These are phyloP conservation scores for Trichoderma sp. DNA, from an alignment of 2,329 filamentous ascomycete genomes.

Conservation along the genomic window DNA sequence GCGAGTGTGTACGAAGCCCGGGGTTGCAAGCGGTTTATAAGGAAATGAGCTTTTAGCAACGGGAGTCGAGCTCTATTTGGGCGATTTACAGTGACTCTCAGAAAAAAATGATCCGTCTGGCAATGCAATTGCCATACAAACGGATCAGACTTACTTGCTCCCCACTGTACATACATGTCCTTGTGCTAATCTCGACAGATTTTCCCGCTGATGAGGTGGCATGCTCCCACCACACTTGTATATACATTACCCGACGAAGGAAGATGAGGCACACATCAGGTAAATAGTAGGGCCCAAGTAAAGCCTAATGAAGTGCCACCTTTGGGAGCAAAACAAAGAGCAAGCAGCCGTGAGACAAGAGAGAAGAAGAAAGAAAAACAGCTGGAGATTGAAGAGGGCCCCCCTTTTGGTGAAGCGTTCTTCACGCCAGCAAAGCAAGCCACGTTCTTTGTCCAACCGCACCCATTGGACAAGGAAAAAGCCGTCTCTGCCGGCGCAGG, in stretches of 20 bases:
- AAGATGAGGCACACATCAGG: neutral
- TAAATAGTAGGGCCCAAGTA: neutral
- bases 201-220: neutral
- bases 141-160: too few relatives aligned
- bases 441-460: slow-evolving; percentile 26
- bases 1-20: neutral
- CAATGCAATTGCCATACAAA: too few relatives aligned
- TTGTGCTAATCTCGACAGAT: neutral
- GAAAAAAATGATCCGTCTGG: too few relatives aligned
- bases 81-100: too few relatives aligned
- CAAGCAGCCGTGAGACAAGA: neutral
- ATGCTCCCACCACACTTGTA: slow-evolving; percentile 3
- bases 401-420: neutral
- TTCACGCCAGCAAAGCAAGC: slow-evolving; percentile 13
- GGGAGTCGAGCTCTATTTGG: too few relatives aligned
- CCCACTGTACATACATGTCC: neutral
- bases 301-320: slow-evolving; percentile 13
- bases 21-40: neutral
- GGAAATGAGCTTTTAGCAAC: neutral
- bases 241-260: slow-evolving; percentile 10
- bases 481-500: slow-evolving; percentile 2
- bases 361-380: neutral
- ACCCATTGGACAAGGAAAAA: slow-evolving; percentile 23
- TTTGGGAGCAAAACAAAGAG: neutral
- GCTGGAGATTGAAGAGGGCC: too few relatives aligned